Base-by-base conservation (phyloP, 75 land plant species). In the Selaginella tamariscina region DNA sequence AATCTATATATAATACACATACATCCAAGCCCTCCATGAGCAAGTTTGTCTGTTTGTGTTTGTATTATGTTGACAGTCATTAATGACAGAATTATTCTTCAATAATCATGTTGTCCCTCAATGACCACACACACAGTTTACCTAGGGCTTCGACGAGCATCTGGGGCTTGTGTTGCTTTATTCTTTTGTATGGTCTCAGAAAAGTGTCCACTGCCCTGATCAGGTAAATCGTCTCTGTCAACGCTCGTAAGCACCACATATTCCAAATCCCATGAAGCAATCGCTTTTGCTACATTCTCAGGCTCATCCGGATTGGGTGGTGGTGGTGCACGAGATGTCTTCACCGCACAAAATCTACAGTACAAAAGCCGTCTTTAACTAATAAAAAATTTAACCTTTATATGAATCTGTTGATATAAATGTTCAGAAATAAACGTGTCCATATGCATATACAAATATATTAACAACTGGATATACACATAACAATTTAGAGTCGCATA, bases 211-310 rank as follows among this genome's bases (percentile, higher is more conserved):
- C 98, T 94, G 29, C 98, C 98, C 75, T 90, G 98, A 76, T 94
- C 97, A 66, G 85, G 73, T 72, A 94, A 70, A 77, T 89, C 98
- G 80, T 93, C 98, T 44, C 98, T 72, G 57, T 93, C 98, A 30
- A 93, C 98, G 67, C 98, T 93, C 1, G 98, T 90, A 28, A 94
- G 81, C 66, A 94, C 98, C 49, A 94, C 85, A 78, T 90, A 94
- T 56, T 94, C 98, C 69, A 94, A 70, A 27, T 93, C 96, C 98
- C 98, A 93, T 5, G 96, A 87, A 27, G 85, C 96, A 69, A 93
- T 93, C 9, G 98, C 98, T 64, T 93, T 83, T 29, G 98, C 98
- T 13, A 94, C 98, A 71, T 87, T 87, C 11, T 74, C 8, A 0
- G 97, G 98, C 32, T 90, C 98, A 59, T 89, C 72, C 0, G 98